Conservation (phyloP, 768 basidiomycete genomes). For the Pleurotus giganteus region DNA sequence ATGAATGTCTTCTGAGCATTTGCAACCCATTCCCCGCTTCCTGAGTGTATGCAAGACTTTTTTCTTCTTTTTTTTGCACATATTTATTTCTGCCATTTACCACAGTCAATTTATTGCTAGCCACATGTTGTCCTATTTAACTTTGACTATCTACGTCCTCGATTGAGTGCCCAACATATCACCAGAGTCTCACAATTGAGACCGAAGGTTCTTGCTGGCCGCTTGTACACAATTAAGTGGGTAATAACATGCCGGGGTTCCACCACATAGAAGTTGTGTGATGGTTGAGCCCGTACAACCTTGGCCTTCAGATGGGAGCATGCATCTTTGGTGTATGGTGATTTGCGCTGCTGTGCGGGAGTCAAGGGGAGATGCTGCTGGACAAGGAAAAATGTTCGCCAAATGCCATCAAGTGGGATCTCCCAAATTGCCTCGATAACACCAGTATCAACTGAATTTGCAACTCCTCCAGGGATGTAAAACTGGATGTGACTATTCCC, state of each 20-base stretch:
- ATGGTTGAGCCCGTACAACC: constrained; percentile 16
- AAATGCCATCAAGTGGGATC: constrained; percentile 17
- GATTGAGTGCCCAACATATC: constrained; percentile 21
- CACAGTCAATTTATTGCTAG: too few species aligned
- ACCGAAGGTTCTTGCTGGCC: constrained; percentile 19
- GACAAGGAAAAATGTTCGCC: constrained; percentile 20
- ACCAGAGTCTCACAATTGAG: constrained; percentile 16
- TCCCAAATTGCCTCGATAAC: constrained; percentile 16
- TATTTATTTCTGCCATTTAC: too few species aligned
- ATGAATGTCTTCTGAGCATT: too few species aligned
- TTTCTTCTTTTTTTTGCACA: too few species aligned
- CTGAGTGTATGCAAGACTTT: too few species aligned
- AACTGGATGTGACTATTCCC: constrained; percentile 24
- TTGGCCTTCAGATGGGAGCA: background rate
- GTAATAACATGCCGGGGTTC: constrained; percentile 23
- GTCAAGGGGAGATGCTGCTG: constrained; percentile 15
- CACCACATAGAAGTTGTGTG: constrained; percentile 16
- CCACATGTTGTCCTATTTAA: too few species aligned
- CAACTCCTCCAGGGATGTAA: constrained; percentile 11
- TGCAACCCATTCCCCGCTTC: too few species aligned
- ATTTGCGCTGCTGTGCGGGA: constrained; percentile 8
- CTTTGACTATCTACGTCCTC: constrained; percentile 14
- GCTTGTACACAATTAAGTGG: constrained; percentile 18
- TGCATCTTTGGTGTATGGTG: constrained; percentile 15
- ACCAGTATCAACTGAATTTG: constrained; percentile 15